phyloP scores from a whole-genome alignment of 331 rosid species.

The Phaseolus coccineus region DNA sequence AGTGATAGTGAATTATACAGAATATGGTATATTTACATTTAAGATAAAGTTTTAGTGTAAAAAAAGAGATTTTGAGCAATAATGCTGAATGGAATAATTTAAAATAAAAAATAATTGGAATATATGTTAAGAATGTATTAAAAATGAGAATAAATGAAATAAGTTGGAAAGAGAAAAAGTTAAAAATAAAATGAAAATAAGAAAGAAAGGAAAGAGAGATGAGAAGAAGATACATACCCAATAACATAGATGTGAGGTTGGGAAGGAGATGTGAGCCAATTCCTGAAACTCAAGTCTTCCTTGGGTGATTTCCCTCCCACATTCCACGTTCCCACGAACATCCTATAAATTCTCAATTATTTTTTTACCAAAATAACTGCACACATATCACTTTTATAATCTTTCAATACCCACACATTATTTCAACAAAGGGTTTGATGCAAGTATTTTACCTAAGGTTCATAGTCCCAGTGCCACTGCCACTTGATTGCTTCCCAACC shows the following conservation, averaged over 20 bases:
- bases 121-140: too few relatives aligned
- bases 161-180: too few relatives aligned
- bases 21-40: not conserved
- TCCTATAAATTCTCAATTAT: conserved; percentile 51
- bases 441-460: conserved; percentile 59
- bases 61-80: too few relatives aligned
- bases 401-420: conserved; percentile 28
- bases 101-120: too few relatives aligned
- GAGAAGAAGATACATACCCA: conserved; percentile 57
- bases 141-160: too few relatives aligned
- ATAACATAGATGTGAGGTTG: conserved; percentile 76
- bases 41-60: too few relatives aligned
- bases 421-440: conserved; percentile 34
- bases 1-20: not conserved
- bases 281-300: conserved; percentile 62
- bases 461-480: conserved; percentile 29
- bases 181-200: too few relatives aligned
- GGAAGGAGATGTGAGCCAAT: conserved; percentile 78
- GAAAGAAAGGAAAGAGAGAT: too few relatives aligned
- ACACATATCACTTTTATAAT: not conserved
- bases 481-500: conserved; percentile 39
- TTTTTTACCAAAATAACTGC: not conserved
- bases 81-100: too few relatives aligned
- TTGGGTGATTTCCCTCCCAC: conserved; percentile 92
- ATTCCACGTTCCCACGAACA: conserved; percentile 97